A percentile compares a stretch with the other conserved stretches of the same genome.
Conservation (phyloP, 2,329 filamentous ascomycete genomes). For the Lasiodiplodia sp. region DNA sequence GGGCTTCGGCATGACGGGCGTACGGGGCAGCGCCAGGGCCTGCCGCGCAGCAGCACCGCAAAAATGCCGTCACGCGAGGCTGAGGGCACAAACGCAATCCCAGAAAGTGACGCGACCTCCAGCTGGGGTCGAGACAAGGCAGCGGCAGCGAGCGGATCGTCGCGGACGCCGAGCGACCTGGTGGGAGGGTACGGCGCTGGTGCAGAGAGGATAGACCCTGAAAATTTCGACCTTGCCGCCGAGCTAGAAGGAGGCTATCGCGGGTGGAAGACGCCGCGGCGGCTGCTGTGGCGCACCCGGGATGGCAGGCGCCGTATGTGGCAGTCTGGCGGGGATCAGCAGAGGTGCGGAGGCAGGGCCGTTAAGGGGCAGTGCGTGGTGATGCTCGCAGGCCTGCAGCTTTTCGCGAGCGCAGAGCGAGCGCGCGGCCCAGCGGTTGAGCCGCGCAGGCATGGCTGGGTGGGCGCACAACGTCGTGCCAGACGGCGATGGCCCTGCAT, state of each 20-base stretch:
- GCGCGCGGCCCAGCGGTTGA: not conserved
- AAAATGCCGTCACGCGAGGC: constrained; percentile 21
- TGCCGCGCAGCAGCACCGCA: constrained; percentile 12
- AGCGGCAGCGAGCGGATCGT: not conserved
- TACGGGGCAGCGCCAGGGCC: constrained; percentile 12
- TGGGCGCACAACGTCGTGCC: constrained; percentile 16
- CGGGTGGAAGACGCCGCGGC: constrained; percentile 14
- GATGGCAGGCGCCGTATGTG: not conserved
- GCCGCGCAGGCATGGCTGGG: not conserved
- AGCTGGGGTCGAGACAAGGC: not conserved
- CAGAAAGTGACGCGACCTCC: not conserved
- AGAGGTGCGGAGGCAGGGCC: constrained; percentile 8
- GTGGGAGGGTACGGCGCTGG: not conserved
- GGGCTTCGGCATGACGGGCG: not conserved
- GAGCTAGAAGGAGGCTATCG: constrained; percentile 4
- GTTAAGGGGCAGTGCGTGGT: constrained; percentile 2
- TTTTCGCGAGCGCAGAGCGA: constrained; percentile 10
- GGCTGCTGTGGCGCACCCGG: constrained; percentile 14
- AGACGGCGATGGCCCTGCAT: constrained; percentile 11
- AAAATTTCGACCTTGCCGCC: not conserved
- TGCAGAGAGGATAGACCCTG: constrained; percentile 20
- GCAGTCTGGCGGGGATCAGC: constrained; percentile 23
- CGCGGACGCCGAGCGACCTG: not conserved
- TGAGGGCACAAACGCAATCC: not conserved
- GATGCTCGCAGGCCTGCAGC: constrained; percentile 6